A percentile compares a stretch with the other conserved stretches of the same genome.
These are phyloP conservation scores for Candida multigemmis DNA, from an alignment of 805 yeast genomes.

Conservation along the genomic window DNA sequence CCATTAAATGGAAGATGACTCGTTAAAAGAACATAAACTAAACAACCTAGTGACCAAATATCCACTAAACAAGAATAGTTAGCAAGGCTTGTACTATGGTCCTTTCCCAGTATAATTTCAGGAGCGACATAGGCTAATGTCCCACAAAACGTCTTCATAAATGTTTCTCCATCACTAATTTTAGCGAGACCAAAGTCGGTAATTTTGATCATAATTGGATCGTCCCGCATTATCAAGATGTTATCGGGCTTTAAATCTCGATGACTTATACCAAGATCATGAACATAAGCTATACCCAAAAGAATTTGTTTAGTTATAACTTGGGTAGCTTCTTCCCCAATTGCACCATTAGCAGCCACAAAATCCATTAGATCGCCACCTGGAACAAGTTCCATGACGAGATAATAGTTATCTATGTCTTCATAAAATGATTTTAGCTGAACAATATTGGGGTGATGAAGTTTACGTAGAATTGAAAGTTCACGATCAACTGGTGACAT, in stretches of 20 bases:
- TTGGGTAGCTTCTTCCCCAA: constrained; percentile 84
- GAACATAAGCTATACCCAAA: constrained; percentile 81
- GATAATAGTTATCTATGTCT: constrained; percentile 69
- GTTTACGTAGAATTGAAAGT: constrained; percentile 63
- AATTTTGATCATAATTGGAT: constrained; percentile 85
- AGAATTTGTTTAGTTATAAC: constrained; percentile 81
- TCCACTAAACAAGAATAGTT: constrained; percentile 83
- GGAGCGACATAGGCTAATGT: constrained; percentile 97
- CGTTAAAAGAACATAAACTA: constrained; percentile 84
- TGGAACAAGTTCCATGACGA: constrained; percentile 92
- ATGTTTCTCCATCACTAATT: constrained; percentile 71
- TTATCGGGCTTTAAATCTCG: constrained; percentile 96
- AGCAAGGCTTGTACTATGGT: constrained; percentile 5
- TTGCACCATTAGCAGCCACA: constrained; percentile 84
- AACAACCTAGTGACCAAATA: constrained; percentile 96
- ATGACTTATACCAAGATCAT: constrained; percentile 85
- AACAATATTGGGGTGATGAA: constrained; percentile 83
- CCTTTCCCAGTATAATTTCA: constrained; percentile 62
- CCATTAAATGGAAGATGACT: constrained; percentile 95
- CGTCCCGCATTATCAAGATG: constrained; percentile 80
- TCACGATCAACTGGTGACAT: constrained; percentile 81
- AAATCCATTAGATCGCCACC: constrained; percentile 99
- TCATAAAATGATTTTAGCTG: constrained; percentile 76
- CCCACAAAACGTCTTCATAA: constrained; percentile 95
- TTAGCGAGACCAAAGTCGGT: constrained; percentile 97